Conservation (phyloP, 768 basidiomycete genomes). For the Favolaschia claudopus region DNA sequence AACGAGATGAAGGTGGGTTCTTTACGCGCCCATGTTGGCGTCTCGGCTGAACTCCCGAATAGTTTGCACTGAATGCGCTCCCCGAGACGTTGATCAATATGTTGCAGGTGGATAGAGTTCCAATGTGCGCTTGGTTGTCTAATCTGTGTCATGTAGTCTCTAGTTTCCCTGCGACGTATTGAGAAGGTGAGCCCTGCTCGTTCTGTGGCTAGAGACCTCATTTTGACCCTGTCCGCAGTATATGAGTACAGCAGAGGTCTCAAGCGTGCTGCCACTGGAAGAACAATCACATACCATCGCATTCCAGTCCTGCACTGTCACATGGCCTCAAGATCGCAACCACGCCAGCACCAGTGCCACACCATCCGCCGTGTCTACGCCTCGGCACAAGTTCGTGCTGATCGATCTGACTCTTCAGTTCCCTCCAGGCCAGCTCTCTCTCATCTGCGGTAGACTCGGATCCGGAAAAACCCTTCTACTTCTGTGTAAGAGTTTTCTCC, state of each 20-base stretch:
- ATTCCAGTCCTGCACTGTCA: slow-evolving; percentile 85
- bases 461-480: slow-evolving; percentile 89
- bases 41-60: too few species aligned
- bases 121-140: neutral
- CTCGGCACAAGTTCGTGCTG: slow-evolving; percentile 80
- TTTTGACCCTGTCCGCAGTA: slow-evolving; percentile 49
- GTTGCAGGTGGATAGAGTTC: slow-evolving; percentile 63
- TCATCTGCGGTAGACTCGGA: slow-evolving; percentile 90
- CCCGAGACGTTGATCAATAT: slow-evolving; percentile 93
- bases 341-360: slow-evolving; percentile 49
- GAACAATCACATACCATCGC: slow-evolving; percentile 68
- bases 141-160: slow-evolving; percentile 49
- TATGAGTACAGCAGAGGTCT: slow-evolving; percentile 76
- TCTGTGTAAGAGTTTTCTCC: slow-evolving; percentile 48
- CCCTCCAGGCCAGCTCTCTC: slow-evolving; percentile 78
- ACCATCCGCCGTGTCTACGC: slow-evolving; percentile 72
- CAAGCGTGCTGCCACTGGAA: slow-evolving; percentile 62
- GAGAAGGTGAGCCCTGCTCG: slow-evolving; percentile 57
- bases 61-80: too few species aligned
- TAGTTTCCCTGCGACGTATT: slow-evolving; percentile 88
- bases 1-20: slow-evolving; percentile 86
- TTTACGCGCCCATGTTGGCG: too few species aligned
- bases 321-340: slow-evolving; percentile 86
- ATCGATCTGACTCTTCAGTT: slow-evolving; percentile 82
- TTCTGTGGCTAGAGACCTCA: neutral